Evolutionary conservation across 257 asterid genomes (phyloP).

Genomic region (Lantana camara): DNA sequence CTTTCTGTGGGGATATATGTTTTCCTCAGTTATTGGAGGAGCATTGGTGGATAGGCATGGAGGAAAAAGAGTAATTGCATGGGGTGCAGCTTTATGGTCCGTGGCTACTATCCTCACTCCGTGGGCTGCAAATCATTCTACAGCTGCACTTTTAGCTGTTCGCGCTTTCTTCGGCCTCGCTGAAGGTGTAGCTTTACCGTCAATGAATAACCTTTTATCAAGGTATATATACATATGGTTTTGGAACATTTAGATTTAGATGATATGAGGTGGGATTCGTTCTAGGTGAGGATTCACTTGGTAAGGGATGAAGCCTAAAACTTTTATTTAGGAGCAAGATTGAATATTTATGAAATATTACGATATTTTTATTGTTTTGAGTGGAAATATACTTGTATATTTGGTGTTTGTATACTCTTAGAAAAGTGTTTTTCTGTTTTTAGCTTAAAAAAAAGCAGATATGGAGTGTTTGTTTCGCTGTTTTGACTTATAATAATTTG

Average conservation of each 20-base stretch:
- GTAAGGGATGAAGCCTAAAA: too few relatives aligned
- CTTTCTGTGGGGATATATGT: conserved; percentile 97
- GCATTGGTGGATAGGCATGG: conserved; percentile 92
- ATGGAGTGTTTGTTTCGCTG: too few relatives aligned
- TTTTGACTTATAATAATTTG: too few relatives aligned
- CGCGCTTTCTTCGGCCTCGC: conserved; percentile 95
- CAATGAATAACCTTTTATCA: conserved; percentile 88
- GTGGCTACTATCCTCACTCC: conserved; percentile 93
- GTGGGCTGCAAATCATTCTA: conserved; percentile 94
- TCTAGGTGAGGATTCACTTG: too few relatives aligned
- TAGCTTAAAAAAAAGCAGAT: too few relatives aligned
- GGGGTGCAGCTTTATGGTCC: conserved; percentile 97
- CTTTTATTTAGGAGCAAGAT: too few relatives aligned
- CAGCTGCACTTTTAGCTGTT: conserved; percentile 71
- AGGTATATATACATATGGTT: conserved; percentile 51
- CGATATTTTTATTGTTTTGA: too few relatives aligned
- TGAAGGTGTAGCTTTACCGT: conserved; percentile 95
- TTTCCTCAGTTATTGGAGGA: conserved; percentile 89
- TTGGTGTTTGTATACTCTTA: too few relatives aligned
- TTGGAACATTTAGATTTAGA: not conserved
- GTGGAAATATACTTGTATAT: too few relatives aligned
- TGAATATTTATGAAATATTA: too few relatives aligned
- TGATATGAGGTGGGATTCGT: not conserved
- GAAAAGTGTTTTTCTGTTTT: too few relatives aligned
- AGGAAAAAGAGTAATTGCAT: conserved; percentile 79